phyloP scores from a whole-genome alignment of 768 basidiomycete genomes.

The Rhizopogon vinicolor region DNA sequence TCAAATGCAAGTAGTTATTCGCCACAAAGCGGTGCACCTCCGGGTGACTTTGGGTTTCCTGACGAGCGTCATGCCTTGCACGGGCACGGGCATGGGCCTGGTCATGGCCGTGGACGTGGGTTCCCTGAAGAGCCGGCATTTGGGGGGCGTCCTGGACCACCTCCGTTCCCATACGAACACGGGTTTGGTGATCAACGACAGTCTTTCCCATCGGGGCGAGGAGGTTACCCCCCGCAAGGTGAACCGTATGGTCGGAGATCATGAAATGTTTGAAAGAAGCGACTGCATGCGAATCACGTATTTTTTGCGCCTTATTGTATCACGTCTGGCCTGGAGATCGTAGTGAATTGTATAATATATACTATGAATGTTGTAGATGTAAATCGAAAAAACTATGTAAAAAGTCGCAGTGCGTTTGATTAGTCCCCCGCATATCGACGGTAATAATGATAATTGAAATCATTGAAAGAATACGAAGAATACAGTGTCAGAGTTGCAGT shows the following conservation, averaged over 20 bases:
- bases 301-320: not conserved
- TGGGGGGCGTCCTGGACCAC: conserved; percentile 12
- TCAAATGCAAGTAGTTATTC: not conserved
- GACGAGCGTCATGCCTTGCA: conserved; percentile 6
- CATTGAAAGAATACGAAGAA: not conserved
- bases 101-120: conserved; percentile 25
- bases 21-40: conserved; percentile 13
- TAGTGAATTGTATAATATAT: not conserved
- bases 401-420: not conserved
- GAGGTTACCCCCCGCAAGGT: not conserved
- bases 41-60: conserved; percentile 13
- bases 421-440: too few relatives aligned
- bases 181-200: not conserved
- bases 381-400: not conserved
- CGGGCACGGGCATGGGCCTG: conserved; percentile 18
- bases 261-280: not conserved
- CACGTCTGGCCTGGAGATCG: too few relatives aligned
- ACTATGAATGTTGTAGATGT: not conserved
- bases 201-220: not conserved
- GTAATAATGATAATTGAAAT: not conserved
- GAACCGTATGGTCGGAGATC: not conserved
- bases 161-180: conserved; percentile 1
- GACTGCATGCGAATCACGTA: not conserved
- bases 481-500: not conserved
- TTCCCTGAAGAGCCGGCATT: conserved; percentile 36